Base-by-base conservation (phyloP, 1,284 basidiomycete genomes). In the Sanguinoderma infundibulare region DNA sequence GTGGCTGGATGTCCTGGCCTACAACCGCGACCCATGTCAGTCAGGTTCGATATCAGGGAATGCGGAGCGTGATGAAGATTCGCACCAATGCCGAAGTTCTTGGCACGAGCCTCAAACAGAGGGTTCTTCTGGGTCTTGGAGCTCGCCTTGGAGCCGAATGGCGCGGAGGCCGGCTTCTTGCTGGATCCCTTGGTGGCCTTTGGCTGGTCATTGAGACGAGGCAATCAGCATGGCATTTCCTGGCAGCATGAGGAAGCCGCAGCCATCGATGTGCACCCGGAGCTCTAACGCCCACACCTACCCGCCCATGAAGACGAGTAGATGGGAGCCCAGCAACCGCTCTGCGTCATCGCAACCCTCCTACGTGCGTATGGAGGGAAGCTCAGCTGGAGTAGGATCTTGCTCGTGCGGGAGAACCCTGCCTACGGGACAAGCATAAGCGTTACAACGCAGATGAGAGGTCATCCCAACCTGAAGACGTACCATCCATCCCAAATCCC, bases 31-130 rank as follows among this genome's bases (percentile, higher is more conserved):
- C 24, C 34, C 15, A 58, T 20, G 5, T 28, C 9, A 30, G 36
- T 65, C 53, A 39, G 52, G 10, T 34, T 20, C 38, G 50, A 38
- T 6, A 15, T 35, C 46, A 50, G 32, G 9, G 28, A 52, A 60
- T 5, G 46, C 24, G 6, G 20, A 7, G 26, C 24, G 9, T 50
- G 35, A 55, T 6, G n/a, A n/a, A n/a, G n/a, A n/a, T n/a, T n/a
- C 89, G 32, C 72, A 96, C 96, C 97, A 68, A 98, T 96, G 77
- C 95, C 95, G 77, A 98, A 98, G 85, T 95, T 96, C 78, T 91
- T 92, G 72, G 95, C 87, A 67, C 78, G 83, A 68, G 95, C 80
- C 86, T 98, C 96, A 78, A 98, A 98, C 73, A 98, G 90, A 75
- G 97, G 95, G 86, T 98, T 98, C 84, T 96, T 96, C 75, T 89